Percentiles rank a stretch among this genome's conserved stretches.
phyloP scores from a whole-genome alignment of 2,329 filamentous ascomycete species.

The Lomentospora prolificans region DNA sequence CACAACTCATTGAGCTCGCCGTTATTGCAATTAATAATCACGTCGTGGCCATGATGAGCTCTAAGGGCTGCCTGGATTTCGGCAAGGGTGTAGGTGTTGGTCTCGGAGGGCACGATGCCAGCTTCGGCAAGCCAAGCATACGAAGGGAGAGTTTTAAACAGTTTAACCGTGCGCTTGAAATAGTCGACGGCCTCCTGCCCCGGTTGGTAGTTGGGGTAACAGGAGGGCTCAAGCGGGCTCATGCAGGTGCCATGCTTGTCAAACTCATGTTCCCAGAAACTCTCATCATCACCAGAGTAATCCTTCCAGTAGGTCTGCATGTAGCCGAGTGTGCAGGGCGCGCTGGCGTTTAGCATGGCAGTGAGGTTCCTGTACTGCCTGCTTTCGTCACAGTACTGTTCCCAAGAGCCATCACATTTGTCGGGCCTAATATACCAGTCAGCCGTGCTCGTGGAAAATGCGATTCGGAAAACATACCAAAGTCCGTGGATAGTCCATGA shows the following conservation, averaged over 20 bases:
- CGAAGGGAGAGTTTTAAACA: constrained; percentile 58
- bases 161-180: constrained; percentile 53
- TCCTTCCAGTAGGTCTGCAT: constrained; percentile 68
- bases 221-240: constrained; percentile 55
- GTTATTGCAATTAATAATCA: constrained; percentile 47
- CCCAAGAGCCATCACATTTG: constrained; percentile 61
- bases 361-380: constrained; percentile 58
- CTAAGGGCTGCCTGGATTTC: constrained; percentile 51
- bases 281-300: constrained; percentile 51
- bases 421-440: constrained; percentile 38
- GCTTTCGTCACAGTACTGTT: constrained; percentile 51
- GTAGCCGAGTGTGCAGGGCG: constrained; percentile 47
- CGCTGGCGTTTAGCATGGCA: constrained; percentile 46
- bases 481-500: constrained; percentile 69
- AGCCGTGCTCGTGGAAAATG: not conserved
- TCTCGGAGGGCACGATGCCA: constrained; percentile 45
- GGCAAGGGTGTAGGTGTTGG: constrained; percentile 46
- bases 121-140: constrained; percentile 53
- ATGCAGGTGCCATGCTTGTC: constrained; percentile 67
- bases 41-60: constrained; percentile 40
- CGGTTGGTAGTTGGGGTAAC: constrained; percentile 51
- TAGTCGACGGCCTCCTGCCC: constrained; percentile 59
- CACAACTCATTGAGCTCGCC: constrained; percentile 43
- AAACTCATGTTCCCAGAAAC: constrained; percentile 68
- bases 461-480: constrained; percentile 27